Base-by-base conservation (phyloP, 345 rosid species). In the Clarkia xantiana region DNA sequence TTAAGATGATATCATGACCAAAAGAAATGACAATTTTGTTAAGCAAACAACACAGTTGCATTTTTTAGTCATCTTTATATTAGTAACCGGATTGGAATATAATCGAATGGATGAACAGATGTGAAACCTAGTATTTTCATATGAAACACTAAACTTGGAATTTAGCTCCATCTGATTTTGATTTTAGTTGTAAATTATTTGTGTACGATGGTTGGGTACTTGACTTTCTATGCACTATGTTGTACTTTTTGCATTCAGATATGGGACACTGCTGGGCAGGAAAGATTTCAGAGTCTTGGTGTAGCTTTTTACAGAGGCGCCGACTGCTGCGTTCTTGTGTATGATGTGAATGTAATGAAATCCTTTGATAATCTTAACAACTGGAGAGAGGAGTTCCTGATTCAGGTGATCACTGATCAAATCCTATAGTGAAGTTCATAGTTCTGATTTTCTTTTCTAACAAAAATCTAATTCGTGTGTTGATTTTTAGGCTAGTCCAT, bases 401-500 rank as follows among this genome's bases (percentile, higher is more conserved):
- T 66, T 54, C 75, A 73, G 78, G 75, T 73, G 22, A 34, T 44
- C 22, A 9, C 18, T 39, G 18, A 43, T 14, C 17, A 9, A 43
- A 15, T 53, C 18, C 36, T 13, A 5, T 29, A 0, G 36, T 29
- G 36, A 10, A 2, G 36, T 29, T 29, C 36, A 10, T 29, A 29
- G 36, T 5, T 29, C 36, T 29, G 36, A 29, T 29, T 29, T 10
- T 16, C 9, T 16, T 42, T 11, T 14, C 17, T 43, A n/a, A n/a
- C 40, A 25, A 19, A 42, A 14, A 50, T 42, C 9, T 29, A 2
- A 20, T 23, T 49, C 11, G 43, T 18, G 38, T 18, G 38, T 47
- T 42, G 44, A 25, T 34, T 23, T 58, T 15, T 73, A 87, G 94
- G 94, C 94, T 2, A 80, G 86, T 57, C 91, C 91, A 49, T 66